phyloP scores from a whole-genome alignment of 1,139 yeast species.

The Pichia sp. region DNA sequence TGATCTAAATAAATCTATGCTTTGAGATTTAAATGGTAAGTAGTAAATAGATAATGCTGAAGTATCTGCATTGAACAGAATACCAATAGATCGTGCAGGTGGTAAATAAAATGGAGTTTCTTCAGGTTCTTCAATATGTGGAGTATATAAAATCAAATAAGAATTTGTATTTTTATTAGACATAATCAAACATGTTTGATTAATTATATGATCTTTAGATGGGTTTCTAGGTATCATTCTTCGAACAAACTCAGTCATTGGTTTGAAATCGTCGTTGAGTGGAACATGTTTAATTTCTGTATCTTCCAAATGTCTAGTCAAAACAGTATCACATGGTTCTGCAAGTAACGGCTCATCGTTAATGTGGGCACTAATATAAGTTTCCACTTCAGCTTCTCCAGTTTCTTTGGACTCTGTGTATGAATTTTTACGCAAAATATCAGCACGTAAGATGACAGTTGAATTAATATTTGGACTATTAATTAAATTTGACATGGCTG shows the following conservation, averaged over 20 bases:
- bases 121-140: slow-evolving; percentile 57
- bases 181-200: slow-evolving; percentile 72
- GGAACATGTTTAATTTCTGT: slow-evolving; percentile 44
- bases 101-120: slow-evolving; percentile 87
- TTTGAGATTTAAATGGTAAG: slow-evolving; percentile 48
- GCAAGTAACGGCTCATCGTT: slow-evolving; percentile 24
- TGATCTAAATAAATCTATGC: slow-evolving; percentile 28
- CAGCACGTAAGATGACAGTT: slow-evolving; percentile 85
- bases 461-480: slow-evolving; percentile 89
- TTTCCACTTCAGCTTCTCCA: slow-evolving; percentile 19
- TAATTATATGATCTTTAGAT: slow-evolving; percentile 70
- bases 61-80: slow-evolving; percentile 44
- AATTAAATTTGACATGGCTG: slow-evolving; percentile 76
- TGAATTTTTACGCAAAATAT: slow-evolving; percentile 55
- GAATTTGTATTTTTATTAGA: slow-evolving; percentile 33
- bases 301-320: slow-evolving; percentile 51
- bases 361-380: slow-evolving; percentile 28
- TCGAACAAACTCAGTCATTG: slow-evolving; percentile 56
- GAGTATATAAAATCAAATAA: slow-evolving; percentile 62
- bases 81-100: slow-evolving; percentile 73
- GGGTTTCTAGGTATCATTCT: slow-evolving; percentile 88
- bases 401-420: slow-evolving; percentile 26
- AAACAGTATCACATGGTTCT: slow-evolving; percentile 33
- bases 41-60: slow-evolving; percentile 66
- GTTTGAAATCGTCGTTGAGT: slow-evolving; percentile 33